A percentile compares a stretch with the other conserved stretches of the same genome.
These are phyloP conservation scores for Pythium pyrilobum DNA, from an alignment of 352 stramenopile genomes.

Conservation along the genomic window DNA sequence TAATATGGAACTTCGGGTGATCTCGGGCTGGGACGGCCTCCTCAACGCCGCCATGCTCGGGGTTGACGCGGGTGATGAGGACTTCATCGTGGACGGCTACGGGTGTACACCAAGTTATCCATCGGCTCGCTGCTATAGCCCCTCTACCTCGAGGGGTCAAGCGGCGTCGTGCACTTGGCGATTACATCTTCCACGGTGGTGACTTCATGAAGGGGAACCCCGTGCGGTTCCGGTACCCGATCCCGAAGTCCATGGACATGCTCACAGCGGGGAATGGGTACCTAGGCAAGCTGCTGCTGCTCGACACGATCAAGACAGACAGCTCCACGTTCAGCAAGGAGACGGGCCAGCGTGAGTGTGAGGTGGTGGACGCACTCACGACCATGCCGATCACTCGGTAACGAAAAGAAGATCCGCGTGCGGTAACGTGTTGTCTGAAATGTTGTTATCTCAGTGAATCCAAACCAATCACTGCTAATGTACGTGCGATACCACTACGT, in stretches of 20 bases:
- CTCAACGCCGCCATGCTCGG: constrained; percentile 31
- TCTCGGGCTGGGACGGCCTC: constrained; percentile 45
- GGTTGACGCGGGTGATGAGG: constrained; percentile 31
- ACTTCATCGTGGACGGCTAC: constrained; percentile 19
- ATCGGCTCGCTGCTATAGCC: constrained; percentile 36
- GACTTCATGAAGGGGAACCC: constrained; percentile 29
- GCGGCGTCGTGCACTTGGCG: constrained; percentile 35
- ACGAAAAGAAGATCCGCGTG: constrained; percentile 1
- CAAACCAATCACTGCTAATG: too few relatives aligned
- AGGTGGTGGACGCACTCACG: constrained; percentile 37
- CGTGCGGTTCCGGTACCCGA: constrained; percentile 25
- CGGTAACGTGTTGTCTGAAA: too few relatives aligned
- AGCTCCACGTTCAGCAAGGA: constrained; percentile 23
- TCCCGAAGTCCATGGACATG: constrained; percentile 30
- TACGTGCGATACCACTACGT: too few relatives aligned
- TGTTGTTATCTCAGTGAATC: too few relatives aligned
- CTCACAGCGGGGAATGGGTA: constrained; percentile 9
- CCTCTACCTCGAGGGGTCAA: constrained; percentile 43
- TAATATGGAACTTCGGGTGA: too few relatives aligned
- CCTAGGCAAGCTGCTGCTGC: constrained; percentile 30
- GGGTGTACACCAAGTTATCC: constrained; percentile 29
- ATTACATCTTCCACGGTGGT: constrained; percentile 40
- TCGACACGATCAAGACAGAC: constrained; percentile 28
- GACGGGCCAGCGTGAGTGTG: constrained; percentile 30
- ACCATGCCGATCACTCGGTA: constrained; percentile 34